phyloP scores from a whole-genome alignment of 116 monocot genomes.

The Trichopus zeylanicus region DNA sequence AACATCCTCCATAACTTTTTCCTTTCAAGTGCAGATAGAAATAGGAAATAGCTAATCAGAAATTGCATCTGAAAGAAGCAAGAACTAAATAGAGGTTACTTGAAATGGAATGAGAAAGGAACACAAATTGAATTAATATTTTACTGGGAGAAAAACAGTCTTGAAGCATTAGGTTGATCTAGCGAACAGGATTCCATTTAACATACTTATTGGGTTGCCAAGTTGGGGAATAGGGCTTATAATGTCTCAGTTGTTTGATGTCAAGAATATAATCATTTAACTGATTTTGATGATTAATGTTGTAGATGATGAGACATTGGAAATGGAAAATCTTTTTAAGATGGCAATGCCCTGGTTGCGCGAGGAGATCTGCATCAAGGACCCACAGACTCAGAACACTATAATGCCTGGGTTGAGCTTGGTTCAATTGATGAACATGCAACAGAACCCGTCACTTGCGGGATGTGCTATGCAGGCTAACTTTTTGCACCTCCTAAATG shows the following conservation, averaged over 20 bases:
- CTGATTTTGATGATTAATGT: neutral
- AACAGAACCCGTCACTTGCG: conserved; percentile 50
- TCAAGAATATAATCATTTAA: neutral
- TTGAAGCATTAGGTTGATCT: no score
- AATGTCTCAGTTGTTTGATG: neutral
- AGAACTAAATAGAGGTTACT: no score
- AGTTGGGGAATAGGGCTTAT: no score
- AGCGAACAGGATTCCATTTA: no score
- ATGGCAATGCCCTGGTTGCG: conserved; percentile 87
- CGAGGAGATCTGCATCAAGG: conserved; percentile 80
- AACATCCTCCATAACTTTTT: no score
- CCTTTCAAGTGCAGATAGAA: no score
- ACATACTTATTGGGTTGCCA: no score
- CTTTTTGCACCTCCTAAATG: conserved; percentile 33
- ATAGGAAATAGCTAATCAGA: no score
- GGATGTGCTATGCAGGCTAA: conserved; percentile 37
- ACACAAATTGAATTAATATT: no score
- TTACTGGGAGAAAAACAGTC: no score
- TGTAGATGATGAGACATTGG: conserved; percentile 80
- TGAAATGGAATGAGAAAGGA: no score
- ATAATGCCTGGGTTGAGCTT: conserved; percentile 74
- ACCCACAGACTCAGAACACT: conserved; percentile 55
- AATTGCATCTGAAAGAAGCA: no score
- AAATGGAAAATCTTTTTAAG: conserved; percentile 73
- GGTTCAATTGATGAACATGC: conserved; percentile 92